Evolutionary conservation across 163 green algal species (phyloP).

Genomic region (Volvox carteri): DNA sequence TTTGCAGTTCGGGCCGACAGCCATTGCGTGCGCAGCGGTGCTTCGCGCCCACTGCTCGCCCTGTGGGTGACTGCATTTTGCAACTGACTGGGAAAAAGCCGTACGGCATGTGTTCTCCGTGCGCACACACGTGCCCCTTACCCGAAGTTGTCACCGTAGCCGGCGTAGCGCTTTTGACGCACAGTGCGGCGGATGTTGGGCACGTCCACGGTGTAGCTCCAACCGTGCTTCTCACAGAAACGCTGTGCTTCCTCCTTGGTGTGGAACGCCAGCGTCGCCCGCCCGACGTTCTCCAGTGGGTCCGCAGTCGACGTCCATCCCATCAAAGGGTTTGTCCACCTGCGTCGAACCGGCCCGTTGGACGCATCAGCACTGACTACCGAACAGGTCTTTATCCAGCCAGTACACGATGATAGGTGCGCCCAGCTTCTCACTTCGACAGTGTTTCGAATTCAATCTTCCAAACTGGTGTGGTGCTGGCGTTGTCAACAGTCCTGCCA

Average conservation of each 20-base stretch:
- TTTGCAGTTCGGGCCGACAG: neutral
- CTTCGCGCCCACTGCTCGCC: neutral
- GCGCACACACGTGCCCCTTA: neutral
- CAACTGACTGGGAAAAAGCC: neutral
- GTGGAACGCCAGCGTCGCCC: constrained; percentile 78
- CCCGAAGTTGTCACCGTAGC: constrained; percentile 88
- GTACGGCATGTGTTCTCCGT: neutral
- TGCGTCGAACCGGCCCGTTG: too few relatives aligned
- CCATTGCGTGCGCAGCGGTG: neutral
- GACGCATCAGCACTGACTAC: too few relatives aligned
- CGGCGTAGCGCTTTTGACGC: constrained; percentile 75
- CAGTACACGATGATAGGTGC: too few relatives aligned
- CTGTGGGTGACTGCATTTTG: neutral
- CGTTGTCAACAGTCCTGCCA: constrained; percentile 68
- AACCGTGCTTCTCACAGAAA: constrained; percentile 81
- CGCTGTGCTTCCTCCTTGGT: constrained; percentile 78
- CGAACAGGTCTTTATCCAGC: too few relatives aligned
- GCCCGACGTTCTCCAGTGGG: constrained; percentile 83
- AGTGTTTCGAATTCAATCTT: constrained; percentile 79
- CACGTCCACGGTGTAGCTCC: constrained; percentile 80
- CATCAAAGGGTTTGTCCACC: constrained; percentile 94
- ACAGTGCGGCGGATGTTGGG: constrained; percentile 66
- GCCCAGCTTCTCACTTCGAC: constrained; percentile 69
- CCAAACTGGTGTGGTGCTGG: constrained; percentile 64
- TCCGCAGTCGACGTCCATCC: constrained; percentile 94